Conservation (phyloP, 1,139 yeast species). For the Candida neerlandica region DNA sequence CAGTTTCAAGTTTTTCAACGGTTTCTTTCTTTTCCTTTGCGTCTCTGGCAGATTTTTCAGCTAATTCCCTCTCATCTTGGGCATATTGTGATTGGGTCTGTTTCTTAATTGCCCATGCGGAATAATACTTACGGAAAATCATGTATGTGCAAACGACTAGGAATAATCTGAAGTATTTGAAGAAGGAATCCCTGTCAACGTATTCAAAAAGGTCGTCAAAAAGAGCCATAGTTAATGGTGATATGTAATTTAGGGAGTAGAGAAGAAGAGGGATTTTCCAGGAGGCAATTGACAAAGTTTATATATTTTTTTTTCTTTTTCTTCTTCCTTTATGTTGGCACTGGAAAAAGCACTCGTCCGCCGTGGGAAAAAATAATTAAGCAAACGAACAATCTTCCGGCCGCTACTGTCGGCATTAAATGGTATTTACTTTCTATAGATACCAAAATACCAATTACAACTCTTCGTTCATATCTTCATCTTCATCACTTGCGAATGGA, state of each 20-base stretch:
- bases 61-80: constrained; percentile 47
- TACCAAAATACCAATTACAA: too few relatives aligned
- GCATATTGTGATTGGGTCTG: constrained; percentile 55
- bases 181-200: constrained; percentile 36
- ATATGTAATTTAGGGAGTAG: not conserved
- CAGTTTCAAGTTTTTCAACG: constrained; percentile 34
- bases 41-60: constrained; percentile 37
- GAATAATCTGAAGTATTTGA: constrained; percentile 42
- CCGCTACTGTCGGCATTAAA: not conserved
- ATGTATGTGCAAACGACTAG: constrained; percentile 40
- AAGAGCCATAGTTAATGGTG: constrained; percentile 11
- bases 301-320: too few relatives aligned
- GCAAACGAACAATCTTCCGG: too few relatives aligned
- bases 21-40: constrained; percentile 31
- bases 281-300: too few relatives aligned
- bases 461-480: constrained; percentile 19
- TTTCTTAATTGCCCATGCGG: constrained; percentile 48
- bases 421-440: not conserved
- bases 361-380: too few relatives aligned
- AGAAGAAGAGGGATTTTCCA: not conserved
- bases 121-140: constrained; percentile 39
- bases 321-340: too few relatives aligned
- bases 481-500: constrained; percentile 39
- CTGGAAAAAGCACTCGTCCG: too few relatives aligned
- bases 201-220: constrained; percentile 41